Conservation (phyloP, 2,329 filamentous ascomycete genomes). For the Onygena corvina region DNA sequence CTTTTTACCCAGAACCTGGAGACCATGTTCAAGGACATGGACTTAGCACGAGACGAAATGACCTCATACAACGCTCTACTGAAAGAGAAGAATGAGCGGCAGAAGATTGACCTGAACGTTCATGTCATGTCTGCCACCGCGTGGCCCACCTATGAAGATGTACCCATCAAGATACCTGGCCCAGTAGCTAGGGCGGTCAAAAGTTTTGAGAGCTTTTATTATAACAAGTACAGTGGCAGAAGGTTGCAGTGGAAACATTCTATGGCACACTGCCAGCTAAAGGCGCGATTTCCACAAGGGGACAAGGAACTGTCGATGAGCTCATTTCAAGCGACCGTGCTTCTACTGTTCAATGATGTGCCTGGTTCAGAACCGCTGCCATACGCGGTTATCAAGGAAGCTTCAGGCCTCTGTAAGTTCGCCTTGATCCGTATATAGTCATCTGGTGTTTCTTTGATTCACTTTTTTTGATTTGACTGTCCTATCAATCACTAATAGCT, state of each 20-base stretch:
- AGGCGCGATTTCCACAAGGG: slow-evolving; percentile 65
- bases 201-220: slow-evolving; percentile 76
- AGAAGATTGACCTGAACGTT: slow-evolving; percentile 62
- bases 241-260: slow-evolving; percentile 85
- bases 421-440: neutral
- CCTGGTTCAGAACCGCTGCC: slow-evolving; percentile 51
- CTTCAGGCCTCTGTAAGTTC: slow-evolving; percentile 56
- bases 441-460: neutral
- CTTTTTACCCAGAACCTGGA: slow-evolving; percentile 95
- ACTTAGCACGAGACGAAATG: slow-evolving; percentile 87
- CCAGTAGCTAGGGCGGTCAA: slow-evolving; percentile 65
- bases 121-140: slow-evolving; percentile 82
- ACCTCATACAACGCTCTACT: slow-evolving; percentile 64
- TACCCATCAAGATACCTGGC: slow-evolving; percentile 59
- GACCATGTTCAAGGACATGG: slow-evolving; percentile 98
- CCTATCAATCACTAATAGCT: neutral
- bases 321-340: slow-evolving; percentile 80
- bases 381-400: slow-evolving; percentile 62
- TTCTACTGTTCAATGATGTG: slow-evolving; percentile 76
- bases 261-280: slow-evolving; percentile 80
- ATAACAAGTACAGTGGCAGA: slow-evolving; percentile 75
- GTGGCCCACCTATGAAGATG: slow-evolving; percentile 84
- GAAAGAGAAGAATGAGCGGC: slow-evolving; percentile 46
- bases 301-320: slow-evolving; percentile 82
- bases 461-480: neutral